Evolutionary conservation across 2,329 filamentous ascomycete species (phyloP), one percentile per base, ranked within the genome.

Genomic region (Botryotinia convoluta): DNA sequence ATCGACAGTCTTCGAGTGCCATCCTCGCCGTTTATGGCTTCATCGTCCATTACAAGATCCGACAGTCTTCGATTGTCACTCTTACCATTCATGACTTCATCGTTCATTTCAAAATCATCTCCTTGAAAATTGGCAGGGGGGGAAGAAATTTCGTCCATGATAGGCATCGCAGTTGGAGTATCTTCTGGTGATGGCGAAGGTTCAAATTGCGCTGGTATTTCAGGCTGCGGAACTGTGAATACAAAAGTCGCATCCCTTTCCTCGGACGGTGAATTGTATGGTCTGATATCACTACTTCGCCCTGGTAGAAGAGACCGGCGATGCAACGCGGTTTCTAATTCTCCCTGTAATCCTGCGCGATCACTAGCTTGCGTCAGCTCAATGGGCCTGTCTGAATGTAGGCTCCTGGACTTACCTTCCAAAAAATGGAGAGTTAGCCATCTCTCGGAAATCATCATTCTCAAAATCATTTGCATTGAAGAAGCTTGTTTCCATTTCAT

Each of bases 231-330:
- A 29, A 82, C 77, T 22, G 76, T 79, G 29, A 82, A 79, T 2
- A 79, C 75, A 72, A 82, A 82, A 1, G 78, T 80, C 32, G 77
- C 78, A 22, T 81, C 80, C 16, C 76, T 81, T 62, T 81, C 81
- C 72, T 81, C 80, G 45, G 65, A 67, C 51, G 76, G 48, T n/a
- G 79, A 69, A n/a, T 44, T 70, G 44, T 44, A 37, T 26, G 78
- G 78, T 32, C 78, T 74, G 48, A 81, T 79, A 72, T 80, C 80
- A 71, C 79, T 81, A 35, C 76, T 76, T 67, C 79, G 75, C 59
- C 76, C 76, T 20, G 74, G 68, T 57, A 76, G 69, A 29, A 80
- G 61, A 45, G 77, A 76, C 18, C 75, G 60, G 16, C 75, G 74
- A 65, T 45, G n/a, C 10, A 54, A 59, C 16, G 63, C n/a, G 45